These are phyloP conservation scores for Dysphania ambrosioides DNA, from an alignment of 148 eudicot genomes.

Conservation along the genomic window DNA sequence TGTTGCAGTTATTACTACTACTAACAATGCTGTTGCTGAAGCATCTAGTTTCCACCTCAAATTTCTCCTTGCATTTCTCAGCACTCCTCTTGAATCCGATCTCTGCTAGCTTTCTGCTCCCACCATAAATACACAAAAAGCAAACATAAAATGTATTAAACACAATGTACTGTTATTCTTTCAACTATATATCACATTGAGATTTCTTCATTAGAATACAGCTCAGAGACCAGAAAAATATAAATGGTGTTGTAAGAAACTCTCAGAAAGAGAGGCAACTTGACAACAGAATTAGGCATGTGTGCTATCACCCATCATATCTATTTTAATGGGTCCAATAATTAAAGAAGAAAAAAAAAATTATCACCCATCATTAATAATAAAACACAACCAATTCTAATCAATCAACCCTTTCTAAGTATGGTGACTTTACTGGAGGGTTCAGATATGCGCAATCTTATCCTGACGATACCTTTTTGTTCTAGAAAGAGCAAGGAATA, in stretches of 20 bases:
- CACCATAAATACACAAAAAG: slow-evolving; percentile 34
- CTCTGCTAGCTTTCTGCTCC: slow-evolving; percentile 74
- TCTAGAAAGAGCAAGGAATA: too few species aligned
- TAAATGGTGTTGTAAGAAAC: background rate
- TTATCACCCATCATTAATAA: too few species aligned
- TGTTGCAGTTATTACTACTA: slow-evolving; percentile 18
- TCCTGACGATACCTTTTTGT: too few species aligned
- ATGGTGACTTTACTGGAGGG: too few species aligned
- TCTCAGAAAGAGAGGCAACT: background rate
- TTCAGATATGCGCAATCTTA: background rate
- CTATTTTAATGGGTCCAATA: too few species aligned
- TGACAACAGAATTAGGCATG: background rate
- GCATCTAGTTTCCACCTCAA: slow-evolving; percentile 67
- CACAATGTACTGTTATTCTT: too few species aligned
- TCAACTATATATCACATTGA: background rate
- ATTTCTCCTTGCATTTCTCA: slow-evolving; percentile 74
- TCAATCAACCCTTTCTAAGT: too few species aligned
- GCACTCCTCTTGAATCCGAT: slow-evolving; percentile 71
- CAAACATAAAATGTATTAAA: slow-evolving; percentile 5
- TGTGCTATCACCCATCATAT: too few species aligned
- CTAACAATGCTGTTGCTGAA: slow-evolving; percentile 35
- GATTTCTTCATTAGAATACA: slow-evolving; percentile 18
- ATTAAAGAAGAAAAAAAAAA: too few species aligned
- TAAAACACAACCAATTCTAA: too few species aligned
- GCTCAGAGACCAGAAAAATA: background rate